Percentiles rank a stretch among this genome's conserved stretches.
These are phyloP conservation scores for Uronychia binucleata DNA, from an alignment of 73 alveolate species.

Conservation along the genomic window DNA sequence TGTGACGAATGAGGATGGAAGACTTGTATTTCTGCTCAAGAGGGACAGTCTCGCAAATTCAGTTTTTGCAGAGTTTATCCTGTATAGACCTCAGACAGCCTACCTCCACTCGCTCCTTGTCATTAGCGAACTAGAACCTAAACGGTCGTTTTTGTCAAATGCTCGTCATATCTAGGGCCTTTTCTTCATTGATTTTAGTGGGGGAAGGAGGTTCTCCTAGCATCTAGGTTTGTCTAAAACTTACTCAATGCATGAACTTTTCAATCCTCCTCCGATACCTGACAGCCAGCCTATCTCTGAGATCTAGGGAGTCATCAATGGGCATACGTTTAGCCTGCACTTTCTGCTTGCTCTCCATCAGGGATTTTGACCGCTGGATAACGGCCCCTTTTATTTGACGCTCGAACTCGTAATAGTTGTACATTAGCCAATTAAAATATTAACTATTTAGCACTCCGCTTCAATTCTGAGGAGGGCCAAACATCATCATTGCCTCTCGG, in stretches of 20 bases:
- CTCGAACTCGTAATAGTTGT: conserved; percentile 1
- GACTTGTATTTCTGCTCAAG: not conserved
- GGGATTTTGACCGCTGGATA: not conserved
- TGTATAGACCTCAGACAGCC: not conserved
- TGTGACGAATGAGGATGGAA: not conserved
- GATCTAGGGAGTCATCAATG: not conserved
- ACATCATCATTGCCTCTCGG: no score
- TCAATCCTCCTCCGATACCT: not conserved
- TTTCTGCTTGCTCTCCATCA: not conserved
- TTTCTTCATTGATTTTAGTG: no score
- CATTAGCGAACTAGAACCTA: not conserved
- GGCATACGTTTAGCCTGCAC: not conserved
- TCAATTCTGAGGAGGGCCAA: no score
- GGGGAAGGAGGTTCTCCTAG: not conserved
- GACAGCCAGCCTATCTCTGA: not conserved
- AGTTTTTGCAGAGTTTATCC: not conserved
- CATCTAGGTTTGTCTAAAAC: not conserved
- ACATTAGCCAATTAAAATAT: not conserved
- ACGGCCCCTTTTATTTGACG: not conserved
- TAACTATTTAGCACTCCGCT: no score
- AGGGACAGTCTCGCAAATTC: not conserved
- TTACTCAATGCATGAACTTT: not conserved
- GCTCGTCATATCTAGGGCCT: no score
- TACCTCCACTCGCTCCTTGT: not conserved
- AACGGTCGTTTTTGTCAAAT: not conserved